phyloP scores from a whole-genome alignment of 1,284 basidiomycete genomes.

The Pseudozyma thailandica region DNA sequence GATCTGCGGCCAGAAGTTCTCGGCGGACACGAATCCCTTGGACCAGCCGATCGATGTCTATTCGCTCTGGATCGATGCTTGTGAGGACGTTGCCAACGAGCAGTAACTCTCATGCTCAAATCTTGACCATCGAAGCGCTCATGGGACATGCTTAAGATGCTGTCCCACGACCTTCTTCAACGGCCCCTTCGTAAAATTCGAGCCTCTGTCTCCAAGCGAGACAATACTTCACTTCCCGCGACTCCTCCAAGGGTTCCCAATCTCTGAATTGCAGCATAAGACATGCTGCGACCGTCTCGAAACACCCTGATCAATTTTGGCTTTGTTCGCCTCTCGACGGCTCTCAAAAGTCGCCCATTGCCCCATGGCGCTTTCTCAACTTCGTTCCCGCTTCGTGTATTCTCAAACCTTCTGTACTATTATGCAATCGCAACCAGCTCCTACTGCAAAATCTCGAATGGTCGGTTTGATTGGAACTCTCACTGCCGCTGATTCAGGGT shows the following conservation, averaged over 20 bases:
- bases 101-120: slow-evolving; percentile 21
- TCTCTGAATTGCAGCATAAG: no score
- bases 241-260: no score
- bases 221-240: background rate
- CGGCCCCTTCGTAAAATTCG: no score
- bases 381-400: slow-evolving; percentile 4
- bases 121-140: background rate
- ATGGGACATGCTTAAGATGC: no score
- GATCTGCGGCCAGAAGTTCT: slow-evolving; percentile 66
- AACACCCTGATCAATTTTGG: no score
- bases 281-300: no score
- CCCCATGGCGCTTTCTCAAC: background rate
- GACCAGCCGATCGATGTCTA: slow-evolving; percentile 90
- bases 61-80: slow-evolving; percentile 88
- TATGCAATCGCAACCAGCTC: slow-evolving; percentile 7
- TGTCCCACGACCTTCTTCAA: background rate
- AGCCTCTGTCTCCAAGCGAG: no score
- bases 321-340: slow-evolving; percentile 1
- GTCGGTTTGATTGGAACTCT: no score
- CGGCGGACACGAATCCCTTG: slow-evolving; percentile 73
- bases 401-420: slow-evolving; percentile 19
- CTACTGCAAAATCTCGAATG: slow-evolving; percentile 2
- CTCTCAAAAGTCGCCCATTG: background rate
- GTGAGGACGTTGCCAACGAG: slow-evolving; percentile 78
- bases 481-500: no score